Base-by-base conservation (phyloP, 192 early-diverging fungal species). In the Backusella luteola region DNA sequence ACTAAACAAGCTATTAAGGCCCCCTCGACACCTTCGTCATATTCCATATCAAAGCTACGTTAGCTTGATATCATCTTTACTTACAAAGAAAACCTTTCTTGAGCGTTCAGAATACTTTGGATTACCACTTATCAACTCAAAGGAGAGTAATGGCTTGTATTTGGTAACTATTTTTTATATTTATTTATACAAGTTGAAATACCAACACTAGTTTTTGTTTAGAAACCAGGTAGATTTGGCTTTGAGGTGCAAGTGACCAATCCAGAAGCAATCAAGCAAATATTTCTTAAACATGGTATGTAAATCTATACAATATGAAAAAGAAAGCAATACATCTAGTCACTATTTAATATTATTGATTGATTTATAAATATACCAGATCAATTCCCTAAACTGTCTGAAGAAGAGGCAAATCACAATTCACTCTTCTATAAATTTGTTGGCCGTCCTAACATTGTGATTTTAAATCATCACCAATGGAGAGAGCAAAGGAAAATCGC, bases 401-500 rank as follows among this genome's bases (percentile, higher is more conserved):
- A 49, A n/a, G 46, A 49, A 49, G 46, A 49, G 17, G 46, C 46
- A 49, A 49, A 49, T n/a, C 46, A 49, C 46, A 49, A 49, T 7
- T 49, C 46, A n/a, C 6, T 49, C n/a, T 49, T 49, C 5, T 49
- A 49, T 49, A 49, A 49, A n/a, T 49, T 49, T 7, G 46, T 49
- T 6, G 46, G 46, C 19, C 46, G 46, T n/a, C 46, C 46, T n/a
- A 49, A 49, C 6, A 49, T 49, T 49, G 46, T 49, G 5, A 17
- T 49, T n/a, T 49, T n/a, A n/a, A 49, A 49, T n/a, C 15, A 17
- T n/a, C 19, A 49, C n/a, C 46, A 49, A 49, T 76, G 75, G 75
- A 76, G 34, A 44, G 32, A 42, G 41, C 75, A 68, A 69, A 67
- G 75, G 21, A 76, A 76, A 53, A 70, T 76, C 0, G 49, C 67